Conservation (phyloP, 2,329 filamentous ascomycete species). For the Paramyrothecium sp. region DNA sequence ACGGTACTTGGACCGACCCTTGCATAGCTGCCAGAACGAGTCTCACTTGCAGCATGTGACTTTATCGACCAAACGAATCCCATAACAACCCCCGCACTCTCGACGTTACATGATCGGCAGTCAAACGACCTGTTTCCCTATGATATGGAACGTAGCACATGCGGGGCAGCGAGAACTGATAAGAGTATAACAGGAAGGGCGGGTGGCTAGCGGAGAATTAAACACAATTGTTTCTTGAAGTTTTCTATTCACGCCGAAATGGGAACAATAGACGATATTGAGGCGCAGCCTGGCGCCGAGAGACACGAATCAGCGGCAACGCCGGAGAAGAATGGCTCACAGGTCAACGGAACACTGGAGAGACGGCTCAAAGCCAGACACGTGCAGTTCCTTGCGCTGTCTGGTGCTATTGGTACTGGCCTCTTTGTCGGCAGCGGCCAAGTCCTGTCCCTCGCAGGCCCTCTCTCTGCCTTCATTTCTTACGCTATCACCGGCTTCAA, state of each 20-base stretch:
- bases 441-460: slow-evolving; percentile 39
- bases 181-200: neutral
- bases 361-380: slow-evolving; percentile 38
- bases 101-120: slow-evolving; percentile 1
- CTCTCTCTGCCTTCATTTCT: slow-evolving; percentile 38
- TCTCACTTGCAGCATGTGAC: too few species aligned
- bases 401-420: slow-evolving; percentile 41
- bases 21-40: too few species aligned
- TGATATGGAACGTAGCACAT: neutral
- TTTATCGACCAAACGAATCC: too few species aligned
- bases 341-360: slow-evolving; percentile 32
- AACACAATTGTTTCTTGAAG: neutral
- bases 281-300: neutral
- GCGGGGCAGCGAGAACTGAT: neutral
- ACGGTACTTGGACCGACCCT: too few species aligned
- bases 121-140: neutral
- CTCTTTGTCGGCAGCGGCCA: slow-evolving; percentile 43
- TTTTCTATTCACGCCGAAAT: neutral
- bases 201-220: neutral
- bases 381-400: slow-evolving; percentile 40
- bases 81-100: neutral
- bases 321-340: slow-evolving; percentile 19
- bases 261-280: neutral
- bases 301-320: neutral
- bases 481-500: slow-evolving; percentile 44